A percentile compares a stretch with the other conserved stretches of the same genome.
These are phyloP conservation scores for Canna indica DNA, from an alignment of 176 grass and related monocot genomes.

Conservation along the genomic window DNA sequence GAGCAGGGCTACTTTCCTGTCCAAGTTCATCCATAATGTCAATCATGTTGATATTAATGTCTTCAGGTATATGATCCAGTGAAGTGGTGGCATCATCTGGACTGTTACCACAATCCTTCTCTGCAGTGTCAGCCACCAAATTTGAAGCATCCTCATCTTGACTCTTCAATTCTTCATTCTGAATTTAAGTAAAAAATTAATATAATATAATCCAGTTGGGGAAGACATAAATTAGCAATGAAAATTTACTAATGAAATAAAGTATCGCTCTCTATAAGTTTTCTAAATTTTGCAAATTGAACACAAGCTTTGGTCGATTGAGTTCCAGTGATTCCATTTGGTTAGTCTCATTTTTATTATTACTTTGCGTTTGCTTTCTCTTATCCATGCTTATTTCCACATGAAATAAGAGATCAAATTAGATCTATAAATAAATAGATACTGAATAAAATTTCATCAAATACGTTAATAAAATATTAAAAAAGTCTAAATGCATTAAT, in stretches of 20 bases:
- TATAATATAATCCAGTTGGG: constrained; percentile 7
- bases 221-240: background rate
- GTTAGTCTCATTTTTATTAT: no score
- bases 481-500: no score
- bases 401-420: background rate
- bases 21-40: background rate
- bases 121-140: background rate
- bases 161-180: constrained; percentile 20
- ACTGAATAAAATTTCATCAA: no score
- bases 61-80: background rate
- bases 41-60: background rate
- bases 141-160: constrained; percentile 5
- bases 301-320: background rate
- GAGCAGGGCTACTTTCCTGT: background rate
- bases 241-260: background rate
- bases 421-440: background rate
- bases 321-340: no score
- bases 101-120: constrained; percentile 8
- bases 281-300: background rate
- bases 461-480: no score
- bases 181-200: constrained; percentile 20
- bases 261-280: background rate
- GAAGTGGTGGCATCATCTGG: background rate
- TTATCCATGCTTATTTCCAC: background rate
- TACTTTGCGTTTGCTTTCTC: no score